These are phyloP conservation scores for Penicillium sp. DNA, from an alignment of 2,329 filamentous ascomycete genomes.

Conservation along the genomic window DNA sequence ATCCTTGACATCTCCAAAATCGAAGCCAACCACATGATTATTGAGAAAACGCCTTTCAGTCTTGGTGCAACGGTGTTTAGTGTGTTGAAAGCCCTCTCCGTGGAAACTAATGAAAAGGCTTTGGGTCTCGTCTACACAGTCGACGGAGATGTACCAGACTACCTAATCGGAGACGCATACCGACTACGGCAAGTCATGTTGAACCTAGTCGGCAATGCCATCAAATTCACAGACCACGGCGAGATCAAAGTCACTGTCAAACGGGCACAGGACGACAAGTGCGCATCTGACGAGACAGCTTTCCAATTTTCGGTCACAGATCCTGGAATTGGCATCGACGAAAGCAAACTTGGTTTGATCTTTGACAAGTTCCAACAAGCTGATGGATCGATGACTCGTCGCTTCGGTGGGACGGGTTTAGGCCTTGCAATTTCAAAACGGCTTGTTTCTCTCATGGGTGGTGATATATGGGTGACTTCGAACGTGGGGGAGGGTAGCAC, in stretches of 20 bases:
- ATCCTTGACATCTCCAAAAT: constrained; percentile 68
- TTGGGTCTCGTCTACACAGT: constrained; percentile 87
- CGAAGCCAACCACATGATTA: constrained; percentile 91
- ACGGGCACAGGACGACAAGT: constrained; percentile 58
- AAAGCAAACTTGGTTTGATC: constrained; percentile 89
- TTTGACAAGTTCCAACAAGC: constrained; percentile 98
- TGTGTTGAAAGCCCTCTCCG: constrained; percentile 87
- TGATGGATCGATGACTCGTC: constrained; percentile 89
- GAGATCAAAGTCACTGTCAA: constrained; percentile 87
- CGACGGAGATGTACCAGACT: constrained; percentile 84
- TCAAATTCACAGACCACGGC: constrained; percentile 94
- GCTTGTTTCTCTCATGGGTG: constrained; percentile 90
- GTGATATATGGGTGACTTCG: constrained; percentile 90
- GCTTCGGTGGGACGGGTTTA: constrained; percentile 89
- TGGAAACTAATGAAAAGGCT: constrained; percentile 93
- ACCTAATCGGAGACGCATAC: constrained; percentile 91
- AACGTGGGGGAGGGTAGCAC: constrained; percentile 82
- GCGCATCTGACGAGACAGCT: constrained; percentile 71
- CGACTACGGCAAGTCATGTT: constrained; percentile 89
- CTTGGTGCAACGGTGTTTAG: constrained; percentile 91
- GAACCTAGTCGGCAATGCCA: constrained; percentile 91
- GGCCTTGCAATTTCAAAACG: constrained; percentile 93
- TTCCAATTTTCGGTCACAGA: constrained; percentile 93
- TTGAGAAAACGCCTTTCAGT: constrained; percentile 93
- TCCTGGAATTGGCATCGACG: constrained; percentile 89